phyloP scores from a whole-genome alignment of 1,139 yeast genomes.

The Hyphopichia wangnamkhiaoensis region DNA sequence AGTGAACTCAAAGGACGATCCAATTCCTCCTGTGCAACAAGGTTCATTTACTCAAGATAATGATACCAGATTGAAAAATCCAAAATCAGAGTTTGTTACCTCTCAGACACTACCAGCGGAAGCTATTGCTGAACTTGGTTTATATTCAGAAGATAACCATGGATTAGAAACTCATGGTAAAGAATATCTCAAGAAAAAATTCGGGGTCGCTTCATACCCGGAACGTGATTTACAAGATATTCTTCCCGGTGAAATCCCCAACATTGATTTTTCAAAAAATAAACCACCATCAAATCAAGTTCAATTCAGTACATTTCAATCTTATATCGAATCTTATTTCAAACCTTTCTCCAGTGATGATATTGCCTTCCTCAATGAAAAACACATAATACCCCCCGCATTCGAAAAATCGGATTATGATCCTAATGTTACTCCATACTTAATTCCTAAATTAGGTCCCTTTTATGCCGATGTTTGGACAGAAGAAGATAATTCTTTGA shows the following conservation, averaged over 20 bases:
- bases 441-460: slow-evolving; percentile 84
- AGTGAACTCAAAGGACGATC: slow-evolving; percentile 30
- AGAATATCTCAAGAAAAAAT: slow-evolving; percentile 72
- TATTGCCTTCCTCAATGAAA: slow-evolving; percentile 66
- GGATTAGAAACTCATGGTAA: slow-evolving; percentile 61
- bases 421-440: slow-evolving; percentile 64
- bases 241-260: slow-evolving; percentile 87
- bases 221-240: slow-evolving; percentile 69
- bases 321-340: slow-evolving; percentile 84
- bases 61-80: slow-evolving; percentile 67
- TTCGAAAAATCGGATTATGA: slow-evolving; percentile 55
- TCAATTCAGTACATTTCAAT: slow-evolving; percentile 83
- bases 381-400: slow-evolving; percentile 55
- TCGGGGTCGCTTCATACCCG: slow-evolving; percentile 91
- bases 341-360: slow-evolving; percentile 80
- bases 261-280: slow-evolving; percentile 78
- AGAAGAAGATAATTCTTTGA: slow-evolving; percentile 66
- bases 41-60: slow-evolving; percentile 51
- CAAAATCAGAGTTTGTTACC: slow-evolving; percentile 75
- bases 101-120: slow-evolving; percentile 72
- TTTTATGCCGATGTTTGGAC: slow-evolving; percentile 83
- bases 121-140: slow-evolving; percentile 62
- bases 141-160: slow-evolving; percentile 62
- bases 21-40: slow-evolving; percentile 46
- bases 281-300: slow-evolving; percentile 88